These are phyloP conservation scores for Lonicera japonica DNA, from an alignment of 129 eudicot species.

Conservation along the genomic window DNA sequence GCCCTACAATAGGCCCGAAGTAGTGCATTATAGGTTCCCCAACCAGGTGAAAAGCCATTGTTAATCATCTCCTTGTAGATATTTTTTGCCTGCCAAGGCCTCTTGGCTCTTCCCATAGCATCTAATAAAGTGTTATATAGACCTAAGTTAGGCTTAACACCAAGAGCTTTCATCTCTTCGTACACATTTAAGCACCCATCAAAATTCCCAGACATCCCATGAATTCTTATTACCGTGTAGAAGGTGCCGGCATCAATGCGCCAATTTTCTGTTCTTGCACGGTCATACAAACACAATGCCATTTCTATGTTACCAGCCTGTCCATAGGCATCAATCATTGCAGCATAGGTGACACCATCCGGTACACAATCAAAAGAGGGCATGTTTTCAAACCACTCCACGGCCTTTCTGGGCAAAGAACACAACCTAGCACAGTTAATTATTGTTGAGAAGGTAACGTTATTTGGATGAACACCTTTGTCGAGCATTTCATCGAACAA, in stretches of 20 bases:
- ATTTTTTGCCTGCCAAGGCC: constrained; percentile 89
- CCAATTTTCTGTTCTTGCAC: constrained; percentile 78
- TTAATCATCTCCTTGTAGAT: constrained; percentile 64
- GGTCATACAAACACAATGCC: constrained; percentile 79
- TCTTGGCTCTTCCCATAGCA: constrained; percentile 91
- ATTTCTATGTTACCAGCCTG: constrained; percentile 59
- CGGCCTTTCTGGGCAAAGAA: constrained; percentile 61
- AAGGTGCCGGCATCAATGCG: constrained; percentile 62
- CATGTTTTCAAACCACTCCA: constrained; percentile 91
- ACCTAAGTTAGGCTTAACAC: constrained; percentile 52
- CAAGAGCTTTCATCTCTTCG: constrained; percentile 92
- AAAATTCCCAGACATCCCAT: constrained; percentile 53
- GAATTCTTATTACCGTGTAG: constrained; percentile 56
- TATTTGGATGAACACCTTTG: constrained; percentile 66
- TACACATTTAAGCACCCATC: constrained; percentile 93
- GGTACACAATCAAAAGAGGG: constrained; percentile 51
- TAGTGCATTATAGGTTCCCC: constrained; percentile 73
- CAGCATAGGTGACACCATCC: constrained; percentile 62
- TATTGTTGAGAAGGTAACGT: constrained; percentile 74
- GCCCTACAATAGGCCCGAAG: constrained; percentile 65
- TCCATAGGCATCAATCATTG: constrained; percentile 87
- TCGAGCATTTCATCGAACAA: constrained; percentile 74
- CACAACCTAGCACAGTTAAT: constrained; percentile 75
- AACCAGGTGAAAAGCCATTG: constrained; percentile 51
- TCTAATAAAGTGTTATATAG: constrained; percentile 71